These are phyloP conservation scores for Irpex sp. DNA, from an alignment of 1,284 basidiomycete species.

Conservation along the genomic window DNA sequence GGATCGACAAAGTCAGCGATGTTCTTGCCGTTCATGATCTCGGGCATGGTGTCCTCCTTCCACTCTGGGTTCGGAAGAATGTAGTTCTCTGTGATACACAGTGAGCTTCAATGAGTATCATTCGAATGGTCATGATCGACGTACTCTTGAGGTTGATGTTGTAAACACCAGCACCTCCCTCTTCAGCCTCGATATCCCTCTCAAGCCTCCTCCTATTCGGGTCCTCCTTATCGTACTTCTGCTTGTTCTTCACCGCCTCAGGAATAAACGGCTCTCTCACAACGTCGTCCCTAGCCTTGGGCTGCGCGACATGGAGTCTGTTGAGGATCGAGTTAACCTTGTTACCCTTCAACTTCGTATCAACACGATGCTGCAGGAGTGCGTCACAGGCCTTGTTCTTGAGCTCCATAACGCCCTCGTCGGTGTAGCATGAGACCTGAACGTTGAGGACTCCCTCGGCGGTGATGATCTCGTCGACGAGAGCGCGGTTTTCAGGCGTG, in stretches of 20 bases:
- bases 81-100: constrained; percentile 68
- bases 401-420: constrained; percentile 93
- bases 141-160: constrained; percentile 85
- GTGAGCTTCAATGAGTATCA: constrained; percentile 6
- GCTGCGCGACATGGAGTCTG: constrained; percentile 89
- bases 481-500: constrained; percentile 61
- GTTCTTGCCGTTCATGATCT: constrained; percentile 98
- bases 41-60: constrained; percentile 95
- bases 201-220: constrained; percentile 67
- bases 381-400: constrained; percentile 91
- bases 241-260: constrained; percentile 66
- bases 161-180: constrained; percentile 86
- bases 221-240: constrained; percentile 85
- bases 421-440: constrained; percentile 87
- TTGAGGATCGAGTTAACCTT: constrained; percentile 90
- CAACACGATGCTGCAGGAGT: constrained; percentile 88
- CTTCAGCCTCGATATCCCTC: constrained; percentile 76
- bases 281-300: constrained; percentile 82
- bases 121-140: constrained; percentile 20
- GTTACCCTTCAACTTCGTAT: constrained; percentile 87
- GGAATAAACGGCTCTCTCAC: constrained; percentile 85
- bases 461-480: constrained; percentile 83
- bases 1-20: constrained; percentile 98
- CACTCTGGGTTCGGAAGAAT: constrained; percentile 87
- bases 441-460: constrained; percentile 67